Conservation (phyloP, 1,284 basidiomycete genomes). For the Apiotrichum gamsii region DNA sequence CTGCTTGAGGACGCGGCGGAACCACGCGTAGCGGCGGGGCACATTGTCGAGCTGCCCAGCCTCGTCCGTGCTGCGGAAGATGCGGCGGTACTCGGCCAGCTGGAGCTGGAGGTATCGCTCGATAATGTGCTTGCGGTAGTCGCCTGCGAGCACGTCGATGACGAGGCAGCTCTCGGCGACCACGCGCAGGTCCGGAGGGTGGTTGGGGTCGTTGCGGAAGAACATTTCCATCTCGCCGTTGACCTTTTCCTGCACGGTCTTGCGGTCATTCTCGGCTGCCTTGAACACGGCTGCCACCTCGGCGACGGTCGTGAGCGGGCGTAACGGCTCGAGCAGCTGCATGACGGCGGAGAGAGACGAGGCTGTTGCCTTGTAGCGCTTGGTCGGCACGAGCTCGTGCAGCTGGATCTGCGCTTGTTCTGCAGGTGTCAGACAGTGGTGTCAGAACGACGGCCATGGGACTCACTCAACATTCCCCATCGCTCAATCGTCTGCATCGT, state of each 20-base stretch:
- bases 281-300: conserved; percentile 70
- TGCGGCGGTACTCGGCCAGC: conserved; percentile 91
- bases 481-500: conserved; percentile 88
- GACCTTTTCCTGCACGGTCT: conserved; percentile 68
- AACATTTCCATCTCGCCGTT: conserved; percentile 84
- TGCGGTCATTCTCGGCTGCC: conserved; percentile 71
- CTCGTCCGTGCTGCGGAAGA: conserved; percentile 86
- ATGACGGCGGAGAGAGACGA: conserved; percentile 78
- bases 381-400: conserved; percentile 67
- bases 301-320: conserved; percentile 64
- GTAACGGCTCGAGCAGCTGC: conserved; percentile 71
- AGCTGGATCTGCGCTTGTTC: conserved; percentile 77
- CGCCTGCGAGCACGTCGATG: conserved; percentile 76
- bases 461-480: conserved; percentile 85
- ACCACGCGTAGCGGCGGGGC: conserved; percentile 90
- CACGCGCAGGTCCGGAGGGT: conserved; percentile 58
- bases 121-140: conserved; percentile 65
- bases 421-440: conserved; percentile 38
- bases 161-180: conserved; percentile 75
- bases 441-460: too few relatives aligned
- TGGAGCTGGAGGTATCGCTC: conserved; percentile 86
- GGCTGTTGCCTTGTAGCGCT: conserved; percentile 74
- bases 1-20: conserved; percentile 76
- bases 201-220: conserved; percentile 69
- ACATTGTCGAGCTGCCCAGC: conserved; percentile 95